Base-by-base conservation (phyloP, 352 stramenopile genomes). In the Saprolegnia parasitica region DNA sequence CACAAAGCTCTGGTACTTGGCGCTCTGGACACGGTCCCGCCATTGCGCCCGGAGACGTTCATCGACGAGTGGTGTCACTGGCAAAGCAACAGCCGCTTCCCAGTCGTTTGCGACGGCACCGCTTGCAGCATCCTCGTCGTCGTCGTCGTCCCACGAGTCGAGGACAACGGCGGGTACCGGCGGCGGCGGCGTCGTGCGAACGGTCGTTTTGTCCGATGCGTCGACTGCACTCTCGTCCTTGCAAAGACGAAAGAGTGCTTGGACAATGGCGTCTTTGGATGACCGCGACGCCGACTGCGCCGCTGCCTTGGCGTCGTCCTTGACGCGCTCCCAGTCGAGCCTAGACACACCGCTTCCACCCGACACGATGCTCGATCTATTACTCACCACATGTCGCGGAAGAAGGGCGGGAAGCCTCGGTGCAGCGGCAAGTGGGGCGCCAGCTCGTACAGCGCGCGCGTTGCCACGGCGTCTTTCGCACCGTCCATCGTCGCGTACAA, bases 311-410 rank as follows among this genome's bases (percentile, higher is more conserved):
- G 72, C 67, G 9, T 78, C 65, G 20, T 87, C 73, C 42, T 83
- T 75, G 18, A 76, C 71, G 0, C 78, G 75, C 1, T 79, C 73
- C 84, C 84, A 94, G n/a, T 67, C 47, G 24, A 87, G 74, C 62
- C 62, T 68, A 68, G 5, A 35, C 29, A 35, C 29, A 55, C 47
- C n/a, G 47, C 47, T 5, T 6, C 5, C n/a, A 29, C 2, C 29
- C 5, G 5, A 35, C 29, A n/a, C n/a, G n/a, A n/a, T n/a, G n/a
- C n/a, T n/a, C n/a, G n/a, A n/a, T n/a, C n/a, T n/a, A n/a, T n/a
- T n/a, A n/a, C n/a, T n/a, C 37, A 70, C 94, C 94, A 98, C 74
- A 98, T 78, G 4, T 90, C 81, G 9, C 89, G 86, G 66, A 96
- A 97, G 20, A 77, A n/a, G 3, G 87, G 88, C 1, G 92, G 91